Conservation (phyloP, 768 basidiomycete genomes). For the Sporobolomyces roseus region DNA sequence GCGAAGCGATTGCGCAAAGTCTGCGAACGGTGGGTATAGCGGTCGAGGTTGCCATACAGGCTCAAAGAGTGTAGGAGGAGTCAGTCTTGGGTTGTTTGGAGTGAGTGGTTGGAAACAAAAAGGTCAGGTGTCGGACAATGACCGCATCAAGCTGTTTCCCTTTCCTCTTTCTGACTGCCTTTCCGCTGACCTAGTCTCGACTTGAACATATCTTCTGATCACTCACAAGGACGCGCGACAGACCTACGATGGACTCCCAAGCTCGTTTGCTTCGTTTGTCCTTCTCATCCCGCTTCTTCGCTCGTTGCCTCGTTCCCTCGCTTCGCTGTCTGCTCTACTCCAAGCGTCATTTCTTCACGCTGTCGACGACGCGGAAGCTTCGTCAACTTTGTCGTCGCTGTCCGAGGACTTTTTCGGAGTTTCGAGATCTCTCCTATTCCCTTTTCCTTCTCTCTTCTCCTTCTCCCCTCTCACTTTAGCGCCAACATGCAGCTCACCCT, state of each 20-base stretch:
- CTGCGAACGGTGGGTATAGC: not conserved
- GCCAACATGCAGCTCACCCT: not conserved
- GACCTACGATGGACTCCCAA: no score
- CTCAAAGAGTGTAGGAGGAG: not conserved
- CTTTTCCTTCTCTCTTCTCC: not conserved
- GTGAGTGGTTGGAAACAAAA: not conserved
- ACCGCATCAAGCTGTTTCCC: not conserved
- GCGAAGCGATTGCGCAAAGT: slow-evolving; percentile 4
- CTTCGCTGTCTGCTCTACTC: no score
- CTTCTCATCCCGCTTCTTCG: not conserved
- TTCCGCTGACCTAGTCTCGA: no score
- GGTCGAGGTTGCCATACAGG: not conserved
- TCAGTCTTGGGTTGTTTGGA: not conserved
- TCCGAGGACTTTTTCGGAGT: no score
- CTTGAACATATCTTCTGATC: no score
- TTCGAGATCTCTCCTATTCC: no score
- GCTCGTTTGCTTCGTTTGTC: not conserved
- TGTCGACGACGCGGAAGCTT: no score
- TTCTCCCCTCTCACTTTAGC: not conserved
- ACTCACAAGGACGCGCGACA: no score
- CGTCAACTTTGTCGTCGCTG: no score
- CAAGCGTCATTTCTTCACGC: no score
- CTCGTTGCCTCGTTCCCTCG: not conserved
- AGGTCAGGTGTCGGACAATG: no score
- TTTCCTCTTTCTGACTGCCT: not conserved